Conservation (phyloP, 306 rosid genomes). For the Medicago arabica region DNA sequence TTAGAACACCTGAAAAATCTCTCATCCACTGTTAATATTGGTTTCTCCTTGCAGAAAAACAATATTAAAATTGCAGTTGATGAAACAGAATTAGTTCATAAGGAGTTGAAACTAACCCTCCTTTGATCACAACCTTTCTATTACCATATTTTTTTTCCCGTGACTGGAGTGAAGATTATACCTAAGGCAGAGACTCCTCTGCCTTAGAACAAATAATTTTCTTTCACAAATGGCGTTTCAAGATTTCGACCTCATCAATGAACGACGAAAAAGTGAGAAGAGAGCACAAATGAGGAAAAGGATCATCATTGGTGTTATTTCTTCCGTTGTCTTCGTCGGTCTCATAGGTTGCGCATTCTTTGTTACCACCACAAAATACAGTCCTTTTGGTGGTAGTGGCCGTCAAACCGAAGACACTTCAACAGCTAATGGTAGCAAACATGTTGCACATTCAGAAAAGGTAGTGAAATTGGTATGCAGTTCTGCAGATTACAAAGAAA, state of each 20-base stretch:
- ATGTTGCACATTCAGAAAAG: conserved; percentile 14
- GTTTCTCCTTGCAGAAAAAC: conserved; percentile 18
- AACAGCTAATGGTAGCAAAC: background rate
- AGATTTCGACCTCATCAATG: conserved; percentile 79
- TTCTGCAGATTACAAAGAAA: conserved; percentile 55
- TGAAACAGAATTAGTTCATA: conserved; percentile 21
- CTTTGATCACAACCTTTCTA: conserved; percentile 10
- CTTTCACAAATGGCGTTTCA: conserved; percentile 71
- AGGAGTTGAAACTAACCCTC: conserved; percentile 9
- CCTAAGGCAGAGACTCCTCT: conserved; percentile 91
- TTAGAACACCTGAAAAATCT: conserved; percentile 61
- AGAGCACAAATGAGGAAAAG: conserved; percentile 52
- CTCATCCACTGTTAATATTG: conserved; percentile 48
- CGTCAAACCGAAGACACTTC: background rate
- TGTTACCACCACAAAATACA: conserved; percentile 8
- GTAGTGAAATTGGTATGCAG: conserved; percentile 55
- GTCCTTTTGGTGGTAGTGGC: background rate
- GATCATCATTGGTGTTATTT: conserved; percentile 53
- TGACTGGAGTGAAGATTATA: conserved; percentile 42
- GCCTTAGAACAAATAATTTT: conserved; percentile 62
- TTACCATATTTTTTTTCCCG: conserved; percentile 25
- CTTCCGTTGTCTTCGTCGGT: conserved; percentile 44
- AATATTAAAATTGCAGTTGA: conserved; percentile 20
- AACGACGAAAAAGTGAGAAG: conserved; percentile 64
- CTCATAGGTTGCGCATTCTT: conserved; percentile 50